phyloP scores from a whole-genome alignment of 1,284 basidiomycete species.

The Ustilago tritici region DNA sequence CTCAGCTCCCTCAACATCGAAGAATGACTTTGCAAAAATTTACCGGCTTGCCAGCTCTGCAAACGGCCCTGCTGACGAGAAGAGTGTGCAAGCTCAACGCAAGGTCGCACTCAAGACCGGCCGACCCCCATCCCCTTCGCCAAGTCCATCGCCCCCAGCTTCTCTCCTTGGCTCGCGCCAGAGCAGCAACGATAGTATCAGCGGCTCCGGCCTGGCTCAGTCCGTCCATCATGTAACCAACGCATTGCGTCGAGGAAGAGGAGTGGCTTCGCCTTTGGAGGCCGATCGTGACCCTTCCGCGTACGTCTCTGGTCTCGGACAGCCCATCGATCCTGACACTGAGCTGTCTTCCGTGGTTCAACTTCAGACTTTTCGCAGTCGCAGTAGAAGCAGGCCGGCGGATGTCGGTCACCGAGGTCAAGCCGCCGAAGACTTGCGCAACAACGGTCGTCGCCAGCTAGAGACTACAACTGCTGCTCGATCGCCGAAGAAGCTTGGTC shows the following conservation, averaged over 20 bases:
- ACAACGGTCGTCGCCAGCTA: neutral
- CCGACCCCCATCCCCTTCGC: slow-evolving; percentile 39
- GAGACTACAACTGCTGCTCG: neutral
- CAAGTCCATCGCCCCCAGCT: slow-evolving; percentile 36
- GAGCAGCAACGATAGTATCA: slow-evolving; percentile 46
- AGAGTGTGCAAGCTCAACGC: slow-evolving; percentile 28
- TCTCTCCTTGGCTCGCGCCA: slow-evolving; percentile 40
- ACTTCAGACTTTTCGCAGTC: slow-evolving; percentile 63
- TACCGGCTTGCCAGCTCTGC: slow-evolving; percentile 28
- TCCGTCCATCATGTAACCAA: neutral
- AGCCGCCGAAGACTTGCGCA: slow-evolving; percentile 10
- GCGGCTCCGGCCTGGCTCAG: slow-evolving; percentile 11
- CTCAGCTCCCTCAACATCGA: neutral
- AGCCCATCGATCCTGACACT: slow-evolving; percentile 65
- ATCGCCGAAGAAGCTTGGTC: slow-evolving; percentile 25
- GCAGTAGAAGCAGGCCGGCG: slow-evolving; percentile 55
- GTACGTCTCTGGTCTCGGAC: slow-evolving; percentile 64
- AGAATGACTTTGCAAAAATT: slow-evolving; percentile 42
- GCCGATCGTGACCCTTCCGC: slow-evolving; percentile 54
- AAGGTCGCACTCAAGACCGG: slow-evolving; percentile 32
- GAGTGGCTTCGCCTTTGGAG: slow-evolving; percentile 44
- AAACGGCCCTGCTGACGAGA: slow-evolving; percentile 9
- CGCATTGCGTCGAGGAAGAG: slow-evolving; percentile 28
- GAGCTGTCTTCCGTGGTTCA: slow-evolving; percentile 66
- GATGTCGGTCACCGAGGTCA: slow-evolving; percentile 6